Conservation (phyloP, 495 filamentous ascomycete species). For the Aspergillus ellipticus region DNA sequence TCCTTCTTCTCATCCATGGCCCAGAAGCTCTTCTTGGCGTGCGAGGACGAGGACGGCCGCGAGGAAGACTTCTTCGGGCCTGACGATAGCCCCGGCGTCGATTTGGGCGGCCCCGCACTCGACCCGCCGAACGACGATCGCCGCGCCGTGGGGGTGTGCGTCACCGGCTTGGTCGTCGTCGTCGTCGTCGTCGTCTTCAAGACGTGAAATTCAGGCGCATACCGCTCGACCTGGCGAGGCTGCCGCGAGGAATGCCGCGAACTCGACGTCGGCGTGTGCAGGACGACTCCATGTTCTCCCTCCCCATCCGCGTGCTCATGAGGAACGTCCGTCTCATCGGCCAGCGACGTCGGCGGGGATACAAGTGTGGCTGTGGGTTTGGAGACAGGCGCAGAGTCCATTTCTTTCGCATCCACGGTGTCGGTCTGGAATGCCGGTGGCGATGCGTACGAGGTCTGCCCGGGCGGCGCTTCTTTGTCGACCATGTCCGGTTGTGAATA, state of each 20-base stretch:
- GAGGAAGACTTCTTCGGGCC: conserved; percentile 37
- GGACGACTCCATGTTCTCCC: conserved; percentile 27
- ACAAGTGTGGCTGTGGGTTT: conserved; percentile 44
- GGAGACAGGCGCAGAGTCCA: conserved; percentile 26
- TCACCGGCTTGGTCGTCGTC: conserved; percentile 26
- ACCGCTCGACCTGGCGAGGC: conserved; percentile 43
- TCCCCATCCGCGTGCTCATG: conserved; percentile 37
- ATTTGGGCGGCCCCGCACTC: conserved; percentile 22
- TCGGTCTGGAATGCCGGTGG: conserved; percentile 37
- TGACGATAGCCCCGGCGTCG: conserved; percentile 29
- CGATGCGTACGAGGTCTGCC: conserved; percentile 35
- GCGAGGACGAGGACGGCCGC: conserved; percentile 39
- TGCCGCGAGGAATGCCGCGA: conserved; percentile 51
- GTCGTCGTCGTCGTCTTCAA: conserved; percentile 32
- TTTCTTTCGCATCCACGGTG: conserved; percentile 30
- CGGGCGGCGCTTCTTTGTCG: conserved; percentile 18
- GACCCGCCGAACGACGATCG: conserved; percentile 21
- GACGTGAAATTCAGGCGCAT: conserved; percentile 36
- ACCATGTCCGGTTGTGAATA: conserved; percentile 13
- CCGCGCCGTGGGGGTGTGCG: conserved; percentile 18
- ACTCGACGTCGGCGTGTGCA: conserved; percentile 45
- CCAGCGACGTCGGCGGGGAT: conserved; percentile 51
- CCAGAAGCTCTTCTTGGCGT: conserved; percentile 42
- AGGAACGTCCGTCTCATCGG: conserved; percentile 42
- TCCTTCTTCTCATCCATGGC: conserved; percentile 36